Base-by-base conservation (phyloP, 2,329 filamentous ascomycete species). In the Fusarium pseudonygamai region DNA sequence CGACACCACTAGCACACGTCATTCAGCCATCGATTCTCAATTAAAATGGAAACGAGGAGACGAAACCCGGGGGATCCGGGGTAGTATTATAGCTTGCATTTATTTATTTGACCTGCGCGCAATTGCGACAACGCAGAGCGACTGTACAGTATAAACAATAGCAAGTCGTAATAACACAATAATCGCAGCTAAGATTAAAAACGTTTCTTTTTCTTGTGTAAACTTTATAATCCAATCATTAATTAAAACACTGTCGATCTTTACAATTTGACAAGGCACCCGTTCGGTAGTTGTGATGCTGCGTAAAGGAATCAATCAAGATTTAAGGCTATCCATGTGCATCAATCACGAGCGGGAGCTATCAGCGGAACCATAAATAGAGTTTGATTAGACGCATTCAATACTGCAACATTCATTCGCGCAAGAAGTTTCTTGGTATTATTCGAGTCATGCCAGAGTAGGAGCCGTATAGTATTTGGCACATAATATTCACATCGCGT, bases 11-110 rank as follows among this genome's bases (percentile, higher is more conserved):
- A 50, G 24, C 30, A 30, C 45, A 42, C 58, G 59, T 34, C 58
- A 69, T 58, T 45, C 18, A 34, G 22, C n/a, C 30, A 43, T 46
- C 39, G 13, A 32, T 39, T 32, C 7, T 34, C 5, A 20, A 34
- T 40, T 28, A 32, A 3, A 37, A 42, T 32, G 37, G 34, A 36
- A 37, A n/a, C 42, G 34, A 64, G 49, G 32, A 50, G 52, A 39
- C n/a, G 10, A 46, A 58, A 12, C 32, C 66, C 12, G 57, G 58
- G 65, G 66, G 36, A 57, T 64, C 39, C 20, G 58, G 50, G 50
- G 50, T 45, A 26, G 26, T 14, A 40, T 49, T 36, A 28, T 60
- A 49, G 20, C 34, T 42, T 34, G n/a, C 7, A 36, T 30, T 39
- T 15, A 22, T 16, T 34, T 24, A 22, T 42, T 26, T 9, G 7